Evolutionary conservation across 2,329 filamentous ascomycete genomes (phyloP).

Genomic region (Colletotrichum australisinense): DNA sequence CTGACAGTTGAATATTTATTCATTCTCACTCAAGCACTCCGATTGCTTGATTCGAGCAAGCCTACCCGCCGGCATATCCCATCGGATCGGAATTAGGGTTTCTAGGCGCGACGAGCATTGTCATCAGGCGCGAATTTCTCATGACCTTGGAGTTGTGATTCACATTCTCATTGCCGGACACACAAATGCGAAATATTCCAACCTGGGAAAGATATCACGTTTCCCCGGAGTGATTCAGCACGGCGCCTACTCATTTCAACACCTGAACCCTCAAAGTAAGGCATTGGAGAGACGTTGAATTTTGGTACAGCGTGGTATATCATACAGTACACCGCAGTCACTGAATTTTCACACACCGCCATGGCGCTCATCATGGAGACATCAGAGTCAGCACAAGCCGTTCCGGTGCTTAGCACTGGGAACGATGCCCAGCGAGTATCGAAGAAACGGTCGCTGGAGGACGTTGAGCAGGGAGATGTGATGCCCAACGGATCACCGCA

Average conservation of each 20-base stretch:
- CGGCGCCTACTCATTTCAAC: not conserved
- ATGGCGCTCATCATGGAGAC: slow-evolving; percentile 18
- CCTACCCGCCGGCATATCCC: not conserved
- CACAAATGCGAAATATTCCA: not conserved
- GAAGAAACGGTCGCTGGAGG: slow-evolving; percentile 45
- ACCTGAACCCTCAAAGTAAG: not conserved
- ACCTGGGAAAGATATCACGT: not conserved
- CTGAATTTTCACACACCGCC: not conserved
- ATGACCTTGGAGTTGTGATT: not conserved
- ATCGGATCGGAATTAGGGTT: not conserved
- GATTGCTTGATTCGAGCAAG: not conserved
- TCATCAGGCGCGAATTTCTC: not conserved
- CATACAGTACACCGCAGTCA: not conserved
- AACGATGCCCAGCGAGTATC: slow-evolving; percentile 9
- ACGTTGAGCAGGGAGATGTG: slow-evolving; percentile 32
- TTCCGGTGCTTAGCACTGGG: not conserved
- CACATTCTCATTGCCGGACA: not conserved
- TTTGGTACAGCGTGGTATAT: not conserved
- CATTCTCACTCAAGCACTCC: not conserved
- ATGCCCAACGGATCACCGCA: slow-evolving; percentile 10
- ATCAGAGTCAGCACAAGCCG: slow-evolving; percentile 1
- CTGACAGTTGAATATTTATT: not conserved
- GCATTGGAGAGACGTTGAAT: not conserved
- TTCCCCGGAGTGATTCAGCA: not conserved
- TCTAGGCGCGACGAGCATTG: not conserved